Evolutionary conservation across 148 eudicot species (phyloP).

Genomic region (Nyssa sinensis): DNA sequence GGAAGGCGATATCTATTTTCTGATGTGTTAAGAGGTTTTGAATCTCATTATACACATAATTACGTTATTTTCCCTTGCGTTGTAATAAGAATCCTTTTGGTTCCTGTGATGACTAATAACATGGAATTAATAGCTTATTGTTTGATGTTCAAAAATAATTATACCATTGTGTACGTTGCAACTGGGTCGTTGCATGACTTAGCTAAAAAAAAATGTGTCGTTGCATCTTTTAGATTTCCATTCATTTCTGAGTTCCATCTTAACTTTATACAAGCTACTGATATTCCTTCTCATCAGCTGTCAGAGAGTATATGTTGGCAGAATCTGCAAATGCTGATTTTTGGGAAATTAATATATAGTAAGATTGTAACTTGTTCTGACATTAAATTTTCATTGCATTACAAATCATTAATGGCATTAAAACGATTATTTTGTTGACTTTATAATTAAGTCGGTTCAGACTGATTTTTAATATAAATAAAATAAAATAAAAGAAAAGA

Average conservation of each 20-base stretch:
- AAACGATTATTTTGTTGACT: no score
- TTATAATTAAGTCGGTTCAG: no score
- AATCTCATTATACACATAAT: background rate
- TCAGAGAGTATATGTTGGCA: background rate
- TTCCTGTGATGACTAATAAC: background rate
- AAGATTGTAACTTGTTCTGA: slow-evolving; percentile 2
- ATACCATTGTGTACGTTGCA: background rate
- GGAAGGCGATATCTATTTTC: background rate
- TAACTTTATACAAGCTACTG: background rate
- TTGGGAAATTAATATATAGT: background rate
- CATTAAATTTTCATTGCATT: background rate
- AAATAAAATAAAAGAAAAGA: no score
- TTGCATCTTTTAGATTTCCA: slow-evolving; percentile 6
- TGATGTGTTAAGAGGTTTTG: background rate
- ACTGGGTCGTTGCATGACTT: no score
- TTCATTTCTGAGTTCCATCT: background rate
- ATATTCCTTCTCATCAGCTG: background rate
- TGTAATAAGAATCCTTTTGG: background rate
- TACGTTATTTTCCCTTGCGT: background rate
- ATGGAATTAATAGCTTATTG: background rate
- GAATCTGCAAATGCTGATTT: slow-evolving; percentile 2
- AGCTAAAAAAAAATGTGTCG: no score
- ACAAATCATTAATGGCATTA: background rate
- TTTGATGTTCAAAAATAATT: background rate
- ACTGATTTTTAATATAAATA: no score